phyloP scores from a whole-genome alignment of 2,329 filamentous ascomycete species.

The Xylariaceae sp. region DNA sequence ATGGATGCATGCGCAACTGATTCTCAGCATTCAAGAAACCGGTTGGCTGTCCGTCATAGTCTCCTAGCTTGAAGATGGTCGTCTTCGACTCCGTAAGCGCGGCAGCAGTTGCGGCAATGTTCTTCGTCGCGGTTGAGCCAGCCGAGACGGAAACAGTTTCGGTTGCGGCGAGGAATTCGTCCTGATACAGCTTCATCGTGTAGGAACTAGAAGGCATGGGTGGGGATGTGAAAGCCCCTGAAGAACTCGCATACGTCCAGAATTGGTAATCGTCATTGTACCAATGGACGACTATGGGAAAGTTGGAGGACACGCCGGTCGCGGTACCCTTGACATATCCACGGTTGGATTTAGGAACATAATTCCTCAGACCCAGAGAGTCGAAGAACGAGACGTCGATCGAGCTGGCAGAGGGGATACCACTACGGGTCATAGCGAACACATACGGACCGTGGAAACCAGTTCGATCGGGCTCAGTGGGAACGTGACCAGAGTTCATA shows the following conservation, averaged over 20 bases:
- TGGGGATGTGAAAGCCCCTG: conserved; percentile 49
- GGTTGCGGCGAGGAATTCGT: conserved; percentile 47
- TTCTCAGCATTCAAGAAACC: conserved; percentile 55
- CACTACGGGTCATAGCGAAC: conserved; percentile 31
- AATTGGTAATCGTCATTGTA: conserved; percentile 51
- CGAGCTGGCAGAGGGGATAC: too few species aligned
- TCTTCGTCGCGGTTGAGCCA: conserved; percentile 41
- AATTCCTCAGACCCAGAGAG: conserved; percentile 47
- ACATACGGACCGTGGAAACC: conserved; percentile 57
- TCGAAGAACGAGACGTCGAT: conserved; percentile 46
- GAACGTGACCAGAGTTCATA: conserved; percentile 54
- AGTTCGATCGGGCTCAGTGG: conserved; percentile 51
- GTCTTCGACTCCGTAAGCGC: conserved; percentile 35
- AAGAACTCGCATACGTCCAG: conserved; percentile 47
- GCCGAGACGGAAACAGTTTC: conserved; percentile 42
- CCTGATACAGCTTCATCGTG: conserved; percentile 54
- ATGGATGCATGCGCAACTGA: conserved; percentile 46
- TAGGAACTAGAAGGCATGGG: conserved; percentile 56
- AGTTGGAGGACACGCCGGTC: conserved; percentile 42
- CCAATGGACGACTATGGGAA: conserved; percentile 54
- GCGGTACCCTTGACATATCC: conserved; percentile 51
- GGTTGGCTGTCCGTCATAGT: conserved; percentile 51
- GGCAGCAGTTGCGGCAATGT: conserved; percentile 41
- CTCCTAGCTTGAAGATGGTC: conserved; percentile 50
- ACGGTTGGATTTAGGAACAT: conserved; percentile 43